These are phyloP conservation scores for Terana coerulea DNA, from an alignment of 768 basidiomycete species.

Conservation along the genomic window DNA sequence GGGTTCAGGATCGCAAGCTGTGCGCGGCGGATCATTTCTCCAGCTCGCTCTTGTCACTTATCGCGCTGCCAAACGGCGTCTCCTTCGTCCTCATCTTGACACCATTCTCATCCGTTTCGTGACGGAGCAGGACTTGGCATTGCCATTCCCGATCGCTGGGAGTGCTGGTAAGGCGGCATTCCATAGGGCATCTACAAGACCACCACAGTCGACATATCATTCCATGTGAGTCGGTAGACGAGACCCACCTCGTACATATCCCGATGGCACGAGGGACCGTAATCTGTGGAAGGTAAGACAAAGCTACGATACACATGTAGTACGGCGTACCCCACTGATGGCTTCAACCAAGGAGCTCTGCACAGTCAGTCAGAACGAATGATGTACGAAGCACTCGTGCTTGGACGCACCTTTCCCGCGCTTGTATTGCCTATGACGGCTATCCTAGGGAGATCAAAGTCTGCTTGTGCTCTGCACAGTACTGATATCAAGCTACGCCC, in stretches of 20 bases:
- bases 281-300: too few relatives aligned
- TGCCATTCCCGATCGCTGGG: constrained; percentile 22
- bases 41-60: constrained; percentile 38
- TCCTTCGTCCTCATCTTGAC: constrained; percentile 4
- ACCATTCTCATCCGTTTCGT: constrained; percentile 34
- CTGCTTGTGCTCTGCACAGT: constrained; percentile 33
- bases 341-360: constrained; percentile 52
- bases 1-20: constrained; percentile 55
- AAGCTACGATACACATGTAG: too few relatives aligned
- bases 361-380: too few relatives aligned
- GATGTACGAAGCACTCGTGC: too few relatives aligned
- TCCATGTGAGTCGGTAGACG: too few relatives aligned
- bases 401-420: constrained; percentile 42
- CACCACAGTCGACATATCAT: too few relatives aligned
- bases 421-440: constrained; percentile 51
- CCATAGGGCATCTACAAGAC: constrained; percentile 33
- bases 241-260: too few relatives aligned
- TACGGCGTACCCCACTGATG: constrained; percentile 35
- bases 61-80: constrained; percentile 37
- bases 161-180: constrained; percentile 27
- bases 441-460: constrained; percentile 47
- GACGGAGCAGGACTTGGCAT: constrained; percentile 40
- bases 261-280: too few relatives aligned
- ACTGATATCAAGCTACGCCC: neutral
- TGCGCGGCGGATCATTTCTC: constrained; percentile 53